Evolutionary conservation across 202 grass and related monocot genomes (phyloP).

Genomic region (Cymbopogon flexuosus): DNA sequence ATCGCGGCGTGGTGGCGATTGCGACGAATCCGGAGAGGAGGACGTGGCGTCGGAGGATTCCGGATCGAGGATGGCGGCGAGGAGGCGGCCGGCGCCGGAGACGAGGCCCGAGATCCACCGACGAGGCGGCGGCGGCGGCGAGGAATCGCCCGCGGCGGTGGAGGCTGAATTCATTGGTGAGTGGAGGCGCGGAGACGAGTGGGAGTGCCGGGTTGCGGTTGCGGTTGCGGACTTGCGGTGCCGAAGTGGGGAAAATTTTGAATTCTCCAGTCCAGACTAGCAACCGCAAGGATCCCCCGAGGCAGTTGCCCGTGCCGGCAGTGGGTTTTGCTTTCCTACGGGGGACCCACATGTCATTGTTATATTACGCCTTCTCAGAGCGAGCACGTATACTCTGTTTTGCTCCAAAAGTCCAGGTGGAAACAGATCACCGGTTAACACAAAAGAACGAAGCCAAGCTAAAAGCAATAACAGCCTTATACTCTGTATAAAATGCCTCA

Average conservation of each 20-base stretch:
- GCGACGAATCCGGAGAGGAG: constrained; percentile 31
- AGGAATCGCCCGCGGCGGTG: not conserved
- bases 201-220: not conserved
- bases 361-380: too few species aligned
- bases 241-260: not conserved
- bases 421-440: too few species aligned
- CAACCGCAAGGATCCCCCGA: not conserved
- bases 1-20: constrained; percentile 22
- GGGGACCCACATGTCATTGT: too few species aligned
- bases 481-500: too few species aligned
- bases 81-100: constrained; percentile 39
- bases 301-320: not conserved
- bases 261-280: not conserved
- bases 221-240: not conserved
- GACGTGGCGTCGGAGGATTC: constrained; percentile 24
- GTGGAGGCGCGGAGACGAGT: not conserved
- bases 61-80: constrained; percentile 41
- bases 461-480: too few species aligned
- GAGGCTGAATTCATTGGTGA: constrained; percentile 20
- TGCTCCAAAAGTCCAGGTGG: too few species aligned
- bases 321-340: too few species aligned
- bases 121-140: not conserved
- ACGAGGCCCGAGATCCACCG: constrained; percentile 49
- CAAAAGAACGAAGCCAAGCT: too few species aligned
- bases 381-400: too few species aligned